Evolutionary conservation across 768 basidiomycete species (phyloP).

Genomic region (Boletus vinaceobasis): DNA sequence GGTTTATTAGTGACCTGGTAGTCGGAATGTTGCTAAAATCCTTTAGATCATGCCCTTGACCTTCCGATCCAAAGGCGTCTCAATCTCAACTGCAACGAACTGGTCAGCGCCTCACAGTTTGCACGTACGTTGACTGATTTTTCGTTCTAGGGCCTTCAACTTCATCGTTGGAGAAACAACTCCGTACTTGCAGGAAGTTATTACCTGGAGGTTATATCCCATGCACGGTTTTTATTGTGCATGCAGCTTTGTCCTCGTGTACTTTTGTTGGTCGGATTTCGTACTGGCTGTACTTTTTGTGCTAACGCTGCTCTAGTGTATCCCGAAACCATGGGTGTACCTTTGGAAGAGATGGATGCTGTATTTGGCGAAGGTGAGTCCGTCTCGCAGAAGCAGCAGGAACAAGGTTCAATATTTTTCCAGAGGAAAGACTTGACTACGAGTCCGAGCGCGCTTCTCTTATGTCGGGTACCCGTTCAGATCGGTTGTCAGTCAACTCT

Average conservation of each 20-base stretch:
- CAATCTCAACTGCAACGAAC: slow-evolving; percentile 87
- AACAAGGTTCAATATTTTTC: slow-evolving; percentile 15
- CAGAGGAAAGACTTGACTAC: slow-evolving; percentile 63
- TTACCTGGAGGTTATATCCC: slow-evolving; percentile 89
- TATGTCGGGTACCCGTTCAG: slow-evolving; percentile 38
- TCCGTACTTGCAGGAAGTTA: slow-evolving; percentile 80
- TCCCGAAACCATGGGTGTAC: slow-evolving; percentile 83
- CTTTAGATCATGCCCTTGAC: slow-evolving; percentile 81
- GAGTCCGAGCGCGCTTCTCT: slow-evolving; percentile 62
- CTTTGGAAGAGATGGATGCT: slow-evolving; percentile 87
- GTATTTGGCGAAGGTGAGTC: slow-evolving; percentile 79
- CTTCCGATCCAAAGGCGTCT: slow-evolving; percentile 94
- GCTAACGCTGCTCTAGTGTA: slow-evolving; percentile 50
- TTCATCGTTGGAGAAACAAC: slow-evolving; percentile 87
- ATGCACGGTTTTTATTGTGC: slow-evolving; percentile 95
- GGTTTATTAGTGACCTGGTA: slow-evolving; percentile 1
- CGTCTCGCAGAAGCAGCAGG: slow-evolving; percentile 1
- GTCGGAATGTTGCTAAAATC: slow-evolving; percentile 1
- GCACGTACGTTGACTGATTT: slow-evolving; percentile 9
- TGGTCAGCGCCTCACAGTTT: slow-evolving; percentile 33
- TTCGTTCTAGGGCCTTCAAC: slow-evolving; percentile 61
- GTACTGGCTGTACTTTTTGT: background rate
- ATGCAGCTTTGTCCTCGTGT: slow-evolving; percentile 82
- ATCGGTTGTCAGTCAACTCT: slow-evolving; percentile 35
- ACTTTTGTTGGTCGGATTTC: slow-evolving; percentile 58